phyloP scores from a whole-genome alignment of 148 eudicot species.

The Vaccinium darrowii region DNA sequence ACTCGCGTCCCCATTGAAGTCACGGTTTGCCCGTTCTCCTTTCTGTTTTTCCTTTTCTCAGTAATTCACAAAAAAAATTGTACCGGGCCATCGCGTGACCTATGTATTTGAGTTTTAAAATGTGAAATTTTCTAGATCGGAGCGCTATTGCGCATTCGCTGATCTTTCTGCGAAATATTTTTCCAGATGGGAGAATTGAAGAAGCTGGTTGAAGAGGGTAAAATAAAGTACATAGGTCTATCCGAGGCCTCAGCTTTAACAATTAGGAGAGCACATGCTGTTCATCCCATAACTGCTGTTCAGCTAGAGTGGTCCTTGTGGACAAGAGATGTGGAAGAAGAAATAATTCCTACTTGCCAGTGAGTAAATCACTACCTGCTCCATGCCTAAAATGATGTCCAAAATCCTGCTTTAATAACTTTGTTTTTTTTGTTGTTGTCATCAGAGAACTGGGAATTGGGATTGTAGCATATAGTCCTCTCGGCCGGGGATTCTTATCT shows the following conservation, averaged over 20 bases:
- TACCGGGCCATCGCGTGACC: no score
- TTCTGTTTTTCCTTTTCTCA: background rate
- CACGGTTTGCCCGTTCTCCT: slow-evolving; percentile 1
- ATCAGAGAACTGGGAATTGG: slow-evolving; percentile 24
- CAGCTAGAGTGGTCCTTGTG: slow-evolving; percentile 24
- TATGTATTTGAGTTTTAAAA: no score
- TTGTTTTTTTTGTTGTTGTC: background rate
- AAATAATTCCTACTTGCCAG: slow-evolving; percentile 23
- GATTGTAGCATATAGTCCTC: slow-evolving; percentile 16
- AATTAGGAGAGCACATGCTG: slow-evolving; percentile 24
- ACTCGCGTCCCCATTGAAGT: slow-evolving; percentile 16
- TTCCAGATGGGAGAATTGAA: slow-evolving; percentile 14
- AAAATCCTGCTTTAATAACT: no score
- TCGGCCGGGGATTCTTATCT: slow-evolving; percentile 17
- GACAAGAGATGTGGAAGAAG: slow-evolving; percentile 18
- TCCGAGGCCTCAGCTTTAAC: slow-evolving; percentile 24
- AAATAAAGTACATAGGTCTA: slow-evolving; percentile 20
- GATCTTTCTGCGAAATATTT: background rate
- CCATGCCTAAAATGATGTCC: no score
- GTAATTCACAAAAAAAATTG: background rate
- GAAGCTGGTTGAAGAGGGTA: slow-evolving; percentile 24
- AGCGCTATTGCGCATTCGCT: background rate
- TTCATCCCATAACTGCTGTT: slow-evolving; percentile 22
- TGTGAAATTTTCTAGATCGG: background rate
- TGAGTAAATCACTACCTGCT: background rate